Base-by-base conservation (phyloP, 2,329 filamentous ascomycete species). In the Aspergillus brasiliensis region DNA sequence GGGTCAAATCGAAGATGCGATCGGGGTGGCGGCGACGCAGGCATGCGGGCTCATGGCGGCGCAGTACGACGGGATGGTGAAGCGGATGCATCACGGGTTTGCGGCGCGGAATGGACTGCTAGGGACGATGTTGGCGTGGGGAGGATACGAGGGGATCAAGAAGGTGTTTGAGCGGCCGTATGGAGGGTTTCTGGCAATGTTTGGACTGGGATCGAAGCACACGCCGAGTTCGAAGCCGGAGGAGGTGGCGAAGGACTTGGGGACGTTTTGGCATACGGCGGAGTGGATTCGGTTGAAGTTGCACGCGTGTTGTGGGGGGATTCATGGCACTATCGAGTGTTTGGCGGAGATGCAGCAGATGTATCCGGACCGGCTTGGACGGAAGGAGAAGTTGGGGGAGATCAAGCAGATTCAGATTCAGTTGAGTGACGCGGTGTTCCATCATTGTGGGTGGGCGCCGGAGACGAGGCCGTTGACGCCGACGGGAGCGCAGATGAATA, bases 51-150 rank as follows among this genome's bases (percentile, higher is more conserved):
- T 78, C 5, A 80, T 80, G 76, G 71, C 73, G 2, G 78, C 77
- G 3, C 75, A 80, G 60, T 81, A 74, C 57, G 79, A 76, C 47
- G 73, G 74, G n/a, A 73, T 76, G 59, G 72, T 76, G 0, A 82
- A 81, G 65, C 74, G 78, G 2, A 78, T 81, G 74, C 78, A 81
- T 62, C 79, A 81, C 59, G 79, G 73, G 5, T 81, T 82, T 61
- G 78, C 78, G 0, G 73, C 79, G 5, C 73, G 79, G 6, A 80
- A 77, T 58, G 78, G 78, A 1, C 69, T 81, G 0, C 71, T 81
- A 15, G 76, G 67, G 0, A 73, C 77, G 0, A 56, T 81, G 2
- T 61, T 81, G 28, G 76, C 77, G 1, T 64, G 68, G 25, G 66
- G 67, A 0, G 75, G 73, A 2, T 82, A 82, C 59, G 65, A 69